Conservation (phyloP, 345 rosid species). For the Linum tenue region DNA sequence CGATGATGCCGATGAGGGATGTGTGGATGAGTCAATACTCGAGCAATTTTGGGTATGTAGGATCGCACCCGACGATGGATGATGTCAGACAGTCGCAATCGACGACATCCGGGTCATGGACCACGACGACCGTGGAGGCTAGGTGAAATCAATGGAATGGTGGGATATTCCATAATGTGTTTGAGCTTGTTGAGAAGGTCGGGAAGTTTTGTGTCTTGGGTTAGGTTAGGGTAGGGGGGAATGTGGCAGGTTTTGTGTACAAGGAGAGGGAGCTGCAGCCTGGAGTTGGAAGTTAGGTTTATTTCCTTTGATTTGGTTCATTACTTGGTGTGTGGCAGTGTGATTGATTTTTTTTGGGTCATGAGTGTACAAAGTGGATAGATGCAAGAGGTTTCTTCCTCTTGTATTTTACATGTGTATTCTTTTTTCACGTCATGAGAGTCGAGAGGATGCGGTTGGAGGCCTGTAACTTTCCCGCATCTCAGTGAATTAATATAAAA, state of each 20-base stretch:
- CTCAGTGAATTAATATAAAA: no score
- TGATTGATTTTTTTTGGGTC: no score
- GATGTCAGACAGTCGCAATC: conserved; percentile 26
- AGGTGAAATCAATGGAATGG: conserved; percentile 18
- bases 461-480: no score
- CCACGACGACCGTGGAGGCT: conserved; percentile 26
- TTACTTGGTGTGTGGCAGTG: no score
- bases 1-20: conserved; percentile 1
- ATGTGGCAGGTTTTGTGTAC: conserved; percentile 12
- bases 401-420: no score
- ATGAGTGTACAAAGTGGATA: no score
- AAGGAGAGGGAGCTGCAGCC: conserved; percentile 1
- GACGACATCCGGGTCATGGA: conserved; percentile 35
- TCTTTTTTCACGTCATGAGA: no score
- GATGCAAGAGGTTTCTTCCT: no score
- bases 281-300: neutral
- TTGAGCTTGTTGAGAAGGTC: neutral
- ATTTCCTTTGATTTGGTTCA: no score
- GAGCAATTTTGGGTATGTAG: conserved; percentile 11
- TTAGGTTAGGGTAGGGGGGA: neutral
- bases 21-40: conserved; percentile 26
- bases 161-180: neutral
- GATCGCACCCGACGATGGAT: conserved; percentile 43
- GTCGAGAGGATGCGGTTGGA: no score
- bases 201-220: neutral